Conservation (phyloP, 176 grass and related monocot species). For the Carex scoparia region DNA sequence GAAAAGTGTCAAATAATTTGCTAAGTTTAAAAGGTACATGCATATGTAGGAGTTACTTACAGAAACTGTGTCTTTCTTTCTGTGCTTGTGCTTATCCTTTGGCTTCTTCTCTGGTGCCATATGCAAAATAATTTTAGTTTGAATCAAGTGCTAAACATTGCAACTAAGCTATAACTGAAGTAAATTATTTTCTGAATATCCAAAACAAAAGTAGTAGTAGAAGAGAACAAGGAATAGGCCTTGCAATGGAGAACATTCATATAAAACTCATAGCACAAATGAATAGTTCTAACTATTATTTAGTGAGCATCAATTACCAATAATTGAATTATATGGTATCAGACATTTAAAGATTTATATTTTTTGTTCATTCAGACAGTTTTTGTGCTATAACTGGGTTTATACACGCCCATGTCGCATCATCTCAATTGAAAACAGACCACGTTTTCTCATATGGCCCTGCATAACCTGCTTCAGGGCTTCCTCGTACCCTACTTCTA, state of each 20-base stretch:
- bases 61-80: conserved; percentile 21
- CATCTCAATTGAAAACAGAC: not conserved
- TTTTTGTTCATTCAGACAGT: not conserved
- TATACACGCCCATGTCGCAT: not conserved
- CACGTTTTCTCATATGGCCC: not conserved
- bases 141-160: not conserved
- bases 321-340: not conserved
- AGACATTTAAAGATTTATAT: not conserved
- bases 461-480: not conserved
- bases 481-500: not conserved
- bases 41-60: conserved; percentile 18
- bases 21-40: not conserved
- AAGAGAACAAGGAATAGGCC: not conserved
- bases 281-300: not conserved
- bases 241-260: not conserved
- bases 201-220: not conserved
- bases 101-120: conserved; percentile 36
- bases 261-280: not conserved
- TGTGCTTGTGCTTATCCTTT: conserved; percentile 35
- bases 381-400: not conserved
- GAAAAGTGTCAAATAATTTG: not conserved
- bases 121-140: not conserved
- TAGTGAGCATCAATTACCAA: not conserved
- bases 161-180: not conserved
- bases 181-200: not conserved